Conservation (phyloP, 2,329 filamentous ascomycete genomes). For the Lasiodiplodia sp. region DNA sequence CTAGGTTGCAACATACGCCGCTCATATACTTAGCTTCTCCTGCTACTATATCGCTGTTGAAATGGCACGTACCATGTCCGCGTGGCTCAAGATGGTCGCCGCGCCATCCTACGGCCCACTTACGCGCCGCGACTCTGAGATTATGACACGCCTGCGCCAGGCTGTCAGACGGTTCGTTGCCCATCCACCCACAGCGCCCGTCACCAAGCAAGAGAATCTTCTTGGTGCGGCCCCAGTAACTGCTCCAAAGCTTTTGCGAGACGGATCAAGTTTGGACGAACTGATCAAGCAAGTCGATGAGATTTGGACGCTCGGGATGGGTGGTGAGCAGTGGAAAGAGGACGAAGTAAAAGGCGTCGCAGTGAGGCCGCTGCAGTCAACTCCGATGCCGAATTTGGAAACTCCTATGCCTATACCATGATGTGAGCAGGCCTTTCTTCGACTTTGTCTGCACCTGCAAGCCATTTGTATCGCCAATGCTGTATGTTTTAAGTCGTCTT, state of each 20-base stretch:
- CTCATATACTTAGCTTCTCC: slow-evolving; percentile 12
- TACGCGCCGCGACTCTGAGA: slow-evolving; percentile 16
- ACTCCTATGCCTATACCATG: slow-evolving; percentile 3
- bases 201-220: background rate
- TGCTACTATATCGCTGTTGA: slow-evolving; percentile 23
- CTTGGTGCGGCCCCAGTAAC: background rate
- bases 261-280: background rate
- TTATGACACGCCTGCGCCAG: slow-evolving; percentile 18
- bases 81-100: slow-evolving; percentile 4
- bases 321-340: slow-evolving; percentile 23
- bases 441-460: background rate
- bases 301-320: slow-evolving; percentile 20
- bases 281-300: slow-evolving; percentile 10
- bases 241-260: background rate
- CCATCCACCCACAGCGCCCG: background rate
- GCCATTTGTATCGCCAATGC: background rate
- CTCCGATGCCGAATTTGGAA: slow-evolving; percentile 3
- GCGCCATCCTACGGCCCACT: slow-evolving; percentile 15
- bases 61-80: background rate
- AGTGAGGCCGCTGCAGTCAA: background rate
- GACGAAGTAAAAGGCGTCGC: slow-evolving; percentile 12
- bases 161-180: slow-evolving; percentile 15
- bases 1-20: slow-evolving; percentile 23
- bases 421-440: background rate
- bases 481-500: background rate